Conservation (phyloP, 306 rosid species). For the Glycine latifolia region DNA sequence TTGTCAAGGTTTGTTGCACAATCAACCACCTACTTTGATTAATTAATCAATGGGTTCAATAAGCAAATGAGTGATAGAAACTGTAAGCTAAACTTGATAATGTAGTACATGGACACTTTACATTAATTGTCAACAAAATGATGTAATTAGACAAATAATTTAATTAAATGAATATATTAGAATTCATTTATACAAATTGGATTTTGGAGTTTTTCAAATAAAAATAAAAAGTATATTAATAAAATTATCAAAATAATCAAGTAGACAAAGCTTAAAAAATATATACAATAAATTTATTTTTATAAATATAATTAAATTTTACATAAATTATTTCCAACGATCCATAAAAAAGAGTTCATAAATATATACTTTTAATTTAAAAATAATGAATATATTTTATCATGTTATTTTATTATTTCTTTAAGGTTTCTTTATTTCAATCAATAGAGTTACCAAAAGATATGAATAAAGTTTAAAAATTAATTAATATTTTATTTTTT, state of each 20-base stretch:
- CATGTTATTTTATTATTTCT: background rate
- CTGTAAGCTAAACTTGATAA: background rate
- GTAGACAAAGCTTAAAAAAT: background rate
- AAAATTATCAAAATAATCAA: background rate
- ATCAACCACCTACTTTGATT: constrained; percentile 12
- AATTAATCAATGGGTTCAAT: background rate
- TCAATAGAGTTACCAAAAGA: background rate
- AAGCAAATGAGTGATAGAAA: background rate
- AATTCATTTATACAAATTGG: background rate
- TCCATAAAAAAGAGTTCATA: background rate
- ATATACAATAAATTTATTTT: too few relatives aligned
- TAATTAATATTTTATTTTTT: too few relatives aligned
- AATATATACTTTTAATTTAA: background rate
- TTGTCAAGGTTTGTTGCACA: constrained; percentile 1
- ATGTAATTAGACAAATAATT: background rate
- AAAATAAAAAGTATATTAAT: background rate
- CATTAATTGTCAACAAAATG: background rate
- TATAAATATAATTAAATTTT: background rate
- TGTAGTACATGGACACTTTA: background rate
- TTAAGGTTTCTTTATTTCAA: too few relatives aligned
- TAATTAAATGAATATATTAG: too few relatives aligned
- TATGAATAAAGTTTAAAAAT: background rate
- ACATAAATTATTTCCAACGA: background rate
- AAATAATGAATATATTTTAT: background rate
- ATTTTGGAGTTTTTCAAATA: background rate